A percentile compares a stretch with the other conserved stretches of the same genome.
Conservation (phyloP, 2,329 filamentous ascomycete species). For the Ceratocystis harringtonii region DNA sequence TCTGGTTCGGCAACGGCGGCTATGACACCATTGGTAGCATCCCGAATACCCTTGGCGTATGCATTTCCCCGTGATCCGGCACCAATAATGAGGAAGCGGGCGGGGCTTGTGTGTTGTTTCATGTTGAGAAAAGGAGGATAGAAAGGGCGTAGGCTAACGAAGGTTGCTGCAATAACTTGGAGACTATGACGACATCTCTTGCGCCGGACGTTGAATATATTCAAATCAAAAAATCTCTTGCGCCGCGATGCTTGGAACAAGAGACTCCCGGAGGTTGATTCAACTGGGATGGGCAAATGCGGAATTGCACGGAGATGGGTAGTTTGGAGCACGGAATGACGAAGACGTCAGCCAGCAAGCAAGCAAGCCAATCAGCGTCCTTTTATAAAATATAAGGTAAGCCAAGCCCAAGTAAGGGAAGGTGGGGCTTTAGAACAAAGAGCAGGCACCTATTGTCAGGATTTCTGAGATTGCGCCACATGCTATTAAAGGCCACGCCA, state of each 20-base stretch:
- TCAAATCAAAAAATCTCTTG: no score
- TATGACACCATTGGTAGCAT: conserved; percentile 51
- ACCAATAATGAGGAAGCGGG: conserved; percentile 64
- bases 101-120: conserved; percentile 25
- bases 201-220: no score
- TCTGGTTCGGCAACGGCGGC: conserved; percentile 71
- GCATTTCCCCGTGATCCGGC: conserved; percentile 64
- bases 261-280: no score
- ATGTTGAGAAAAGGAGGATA: background rate
- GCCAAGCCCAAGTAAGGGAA: background rate
- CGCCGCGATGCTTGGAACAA: background rate
- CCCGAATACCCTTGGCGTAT: conserved; percentile 55
- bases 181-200: background rate
- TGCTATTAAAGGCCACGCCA: no score
- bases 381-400: background rate
- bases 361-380: background rate
- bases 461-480: no score
- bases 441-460: no score
- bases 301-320: no score
- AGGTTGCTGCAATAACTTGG: background rate
- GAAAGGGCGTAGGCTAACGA: background rate
- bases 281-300: no score
- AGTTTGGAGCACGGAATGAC: background rate
- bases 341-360: background rate
- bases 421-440: no score